These are phyloP conservation scores for Jamesozyma hellenica DNA, from an alignment of 805 yeast genomes.

Conservation along the genomic window DNA sequence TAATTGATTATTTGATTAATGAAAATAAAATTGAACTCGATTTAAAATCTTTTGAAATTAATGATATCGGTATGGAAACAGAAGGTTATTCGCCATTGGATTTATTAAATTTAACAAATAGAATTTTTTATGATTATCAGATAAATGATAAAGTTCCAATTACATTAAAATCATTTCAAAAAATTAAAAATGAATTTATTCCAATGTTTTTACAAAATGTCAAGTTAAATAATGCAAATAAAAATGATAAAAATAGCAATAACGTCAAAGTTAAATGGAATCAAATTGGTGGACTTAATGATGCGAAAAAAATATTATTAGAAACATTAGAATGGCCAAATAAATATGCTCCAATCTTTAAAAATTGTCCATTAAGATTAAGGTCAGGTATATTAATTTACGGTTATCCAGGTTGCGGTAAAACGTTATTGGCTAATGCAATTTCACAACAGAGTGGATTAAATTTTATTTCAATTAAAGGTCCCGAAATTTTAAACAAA, in stretches of 20 bases:
- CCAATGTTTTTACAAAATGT: slow-evolving; percentile 84
- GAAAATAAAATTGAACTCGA: slow-evolving; percentile 7
- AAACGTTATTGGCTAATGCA: slow-evolving; percentile 85
- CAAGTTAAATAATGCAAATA: slow-evolving; percentile 54
- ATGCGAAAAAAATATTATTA: slow-evolving; percentile 62
- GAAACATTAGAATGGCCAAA: slow-evolving; percentile 98
- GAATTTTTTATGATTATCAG: slow-evolving; percentile 46
- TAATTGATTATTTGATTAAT: slow-evolving; percentile 37
- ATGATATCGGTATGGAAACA: slow-evolving; percentile 55
- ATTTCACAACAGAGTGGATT: slow-evolving; percentile 90
- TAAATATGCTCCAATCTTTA: slow-evolving; percentile 89
- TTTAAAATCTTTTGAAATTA: slow-evolving; percentile 29
- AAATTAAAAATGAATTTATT: slow-evolving; percentile 55
- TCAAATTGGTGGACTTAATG: slow-evolving; percentile 80
- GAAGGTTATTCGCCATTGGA: slow-evolving; percentile 90
- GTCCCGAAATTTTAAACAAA: slow-evolving; percentile 90
- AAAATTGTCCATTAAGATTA: slow-evolving; percentile 72
- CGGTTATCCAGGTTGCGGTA: slow-evolving; percentile 98
- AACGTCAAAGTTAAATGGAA: slow-evolving; percentile 50
- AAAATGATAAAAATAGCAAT: background rate
- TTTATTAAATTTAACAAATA: slow-evolving; percentile 56
- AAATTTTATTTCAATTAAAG: slow-evolving; percentile 86
- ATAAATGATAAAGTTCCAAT: background rate
- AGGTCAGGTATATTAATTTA: slow-evolving; percentile 84
- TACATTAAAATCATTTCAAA: slow-evolving; percentile 29